Percentiles rank a stretch among this genome's conserved stretches.
phyloP scores from a whole-genome alignment of 2,329 filamentous ascomycete species.

The Domatiomyces catenatus region DNA sequence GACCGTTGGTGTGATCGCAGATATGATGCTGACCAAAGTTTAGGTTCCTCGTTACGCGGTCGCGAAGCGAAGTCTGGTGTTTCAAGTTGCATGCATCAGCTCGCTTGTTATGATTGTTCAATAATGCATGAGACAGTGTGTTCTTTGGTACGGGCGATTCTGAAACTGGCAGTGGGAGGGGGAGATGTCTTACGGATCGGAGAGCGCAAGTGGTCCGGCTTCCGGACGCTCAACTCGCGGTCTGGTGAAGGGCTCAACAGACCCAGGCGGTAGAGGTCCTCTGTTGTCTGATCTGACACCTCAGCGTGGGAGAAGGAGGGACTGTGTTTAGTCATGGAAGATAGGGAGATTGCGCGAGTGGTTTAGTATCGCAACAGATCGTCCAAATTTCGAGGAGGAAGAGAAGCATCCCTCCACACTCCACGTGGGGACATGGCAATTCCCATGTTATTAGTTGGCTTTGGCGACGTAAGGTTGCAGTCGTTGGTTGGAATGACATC shows the following conservation, averaged over 20 bases:
- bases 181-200: conserved; percentile 10
- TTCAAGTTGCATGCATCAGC: neutral
- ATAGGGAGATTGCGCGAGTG: conserved; percentile 6
- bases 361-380: neutral
- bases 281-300: conserved; percentile 11
- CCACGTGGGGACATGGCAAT: neutral
- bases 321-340: conserved; percentile 16
- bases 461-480: neutral
- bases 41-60: conserved; percentile 9
- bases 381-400: neutral
- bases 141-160: neutral
- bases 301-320: conserved; percentile 8
- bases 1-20: neutral
- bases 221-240: conserved; percentile 6
- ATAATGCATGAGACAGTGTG: neutral
- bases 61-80: conserved; percentile 9
- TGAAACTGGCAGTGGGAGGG: neutral
- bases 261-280: conserved; percentile 17
- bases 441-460: neutral
- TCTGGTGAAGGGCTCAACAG: conserved; percentile 14
- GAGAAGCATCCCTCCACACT: neutral
- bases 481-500: neutral
- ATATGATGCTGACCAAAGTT: conserved; percentile 9
- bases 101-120: neutral
- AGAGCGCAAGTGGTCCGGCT: conserved; percentile 5